A percentile compares a stretch with the other conserved stretches of the same genome.
phyloP scores from a whole-genome alignment of 208 protist species.

The Leishmania arabica region DNA sequence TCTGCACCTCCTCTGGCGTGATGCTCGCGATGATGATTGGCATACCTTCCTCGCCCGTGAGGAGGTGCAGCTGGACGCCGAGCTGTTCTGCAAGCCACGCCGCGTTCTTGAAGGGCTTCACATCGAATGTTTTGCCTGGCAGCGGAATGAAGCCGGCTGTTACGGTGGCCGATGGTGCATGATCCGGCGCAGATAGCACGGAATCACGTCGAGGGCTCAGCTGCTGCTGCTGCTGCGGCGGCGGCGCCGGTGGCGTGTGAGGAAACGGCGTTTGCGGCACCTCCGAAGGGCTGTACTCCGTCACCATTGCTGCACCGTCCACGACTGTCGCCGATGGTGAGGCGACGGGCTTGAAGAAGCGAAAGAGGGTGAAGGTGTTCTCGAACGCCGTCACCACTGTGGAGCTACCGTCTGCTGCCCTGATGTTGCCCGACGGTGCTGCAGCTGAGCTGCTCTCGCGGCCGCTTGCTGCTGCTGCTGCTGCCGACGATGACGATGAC shows the following conservation, averaged over 20 bases:
- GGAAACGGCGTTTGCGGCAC: conserved; percentile 8
- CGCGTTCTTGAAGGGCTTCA: conserved; percentile 57
- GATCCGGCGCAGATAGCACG: not conserved
- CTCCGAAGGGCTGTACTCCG: not conserved
- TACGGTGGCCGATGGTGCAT: not conserved
- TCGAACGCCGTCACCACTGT: conserved; percentile 34
- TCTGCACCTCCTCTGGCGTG: conserved; percentile 18
- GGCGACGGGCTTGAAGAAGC: conserved; percentile 16
- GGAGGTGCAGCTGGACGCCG: conserved; percentile 43
- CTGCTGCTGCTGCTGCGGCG: conserved; percentile 3
- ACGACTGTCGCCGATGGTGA: not conserved
- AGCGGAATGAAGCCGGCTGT: conserved; percentile 23
- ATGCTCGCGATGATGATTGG: conserved; percentile 43
- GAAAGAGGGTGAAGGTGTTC: conserved; percentile 26
- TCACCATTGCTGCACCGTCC: not conserved
- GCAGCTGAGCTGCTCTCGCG: not conserved
- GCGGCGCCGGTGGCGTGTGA: not conserved
- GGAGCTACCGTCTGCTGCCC: conserved; percentile 9
- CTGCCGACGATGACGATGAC: not conserved
- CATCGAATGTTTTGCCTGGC: conserved; percentile 60
- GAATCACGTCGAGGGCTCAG: not conserved
- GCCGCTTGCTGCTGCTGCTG: conserved; percentile 7
- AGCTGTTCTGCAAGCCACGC: conserved; percentile 60
- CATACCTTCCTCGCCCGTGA: conserved; percentile 32
- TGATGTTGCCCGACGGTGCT: conserved; percentile 3